A percentile compares a stretch with the other conserved stretches of the same genome.
Conservation (phyloP, 2,329 filamentous ascomycete species). For the Ceratocystis huliohia region DNA sequence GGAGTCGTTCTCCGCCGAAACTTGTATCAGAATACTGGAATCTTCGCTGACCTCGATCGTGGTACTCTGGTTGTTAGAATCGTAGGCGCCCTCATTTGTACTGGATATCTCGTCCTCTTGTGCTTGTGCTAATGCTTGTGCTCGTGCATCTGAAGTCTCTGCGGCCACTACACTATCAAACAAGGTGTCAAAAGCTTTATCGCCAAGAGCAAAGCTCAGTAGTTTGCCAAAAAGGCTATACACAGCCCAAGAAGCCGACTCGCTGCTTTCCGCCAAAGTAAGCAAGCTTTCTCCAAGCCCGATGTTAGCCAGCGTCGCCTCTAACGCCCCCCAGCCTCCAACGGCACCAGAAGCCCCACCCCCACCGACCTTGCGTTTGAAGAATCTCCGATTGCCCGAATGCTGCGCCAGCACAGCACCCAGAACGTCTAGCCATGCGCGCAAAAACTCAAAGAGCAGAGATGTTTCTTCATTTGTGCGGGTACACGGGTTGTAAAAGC, state of each 20-base stretch:
- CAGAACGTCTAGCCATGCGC: slow-evolving; percentile 59
- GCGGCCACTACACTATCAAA: slow-evolving; percentile 40
- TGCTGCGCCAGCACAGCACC: slow-evolving; percentile 65
- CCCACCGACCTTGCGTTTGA: slow-evolving; percentile 56
- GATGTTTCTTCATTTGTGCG: slow-evolving; percentile 49
- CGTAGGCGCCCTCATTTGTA: not conserved
- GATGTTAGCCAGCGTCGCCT: slow-evolving; percentile 58
- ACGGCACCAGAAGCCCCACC: slow-evolving; percentile 28
- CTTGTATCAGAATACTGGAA: not conserved
- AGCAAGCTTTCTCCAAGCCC: slow-evolving; percentile 50
- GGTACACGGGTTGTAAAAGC: slow-evolving; percentile 59
- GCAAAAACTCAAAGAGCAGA: slow-evolving; percentile 54
- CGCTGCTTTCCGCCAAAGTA: not conserved
- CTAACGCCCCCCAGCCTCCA: slow-evolving; percentile 66
- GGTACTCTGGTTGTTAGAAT: not conserved
- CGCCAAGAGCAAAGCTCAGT: slow-evolving; percentile 66
- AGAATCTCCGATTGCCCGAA: slow-evolving; percentile 77
- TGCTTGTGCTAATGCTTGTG: too few relatives aligned
- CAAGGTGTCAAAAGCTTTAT: slow-evolving; percentile 58
- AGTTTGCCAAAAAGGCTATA: slow-evolving; percentile 72
- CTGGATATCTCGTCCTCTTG: not conserved
- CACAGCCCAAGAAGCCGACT: slow-evolving; percentile 40
- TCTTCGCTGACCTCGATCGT: not conserved
- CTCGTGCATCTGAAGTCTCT: not conserved
- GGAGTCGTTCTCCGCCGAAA: not conserved